Evolutionary conservation across 2,329 filamentous ascomycete species (phyloP), one percentile per base, ranked within the genome.

Genomic region (Aspergillus fijiensis): DNA sequence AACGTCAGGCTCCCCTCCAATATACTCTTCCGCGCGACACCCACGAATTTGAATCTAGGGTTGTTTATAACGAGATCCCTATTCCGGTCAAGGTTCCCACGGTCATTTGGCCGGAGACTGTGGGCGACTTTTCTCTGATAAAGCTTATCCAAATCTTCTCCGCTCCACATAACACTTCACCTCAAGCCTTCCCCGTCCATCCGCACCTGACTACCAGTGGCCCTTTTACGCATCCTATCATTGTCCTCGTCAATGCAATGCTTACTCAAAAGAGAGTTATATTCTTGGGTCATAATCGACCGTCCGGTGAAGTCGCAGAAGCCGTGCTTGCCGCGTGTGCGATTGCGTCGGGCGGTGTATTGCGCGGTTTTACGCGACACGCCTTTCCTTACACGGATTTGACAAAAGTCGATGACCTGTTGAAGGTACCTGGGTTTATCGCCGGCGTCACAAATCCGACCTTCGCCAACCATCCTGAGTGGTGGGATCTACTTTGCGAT

Each of bases 331-430:
- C 92, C n/a, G 93, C 95, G 1, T 99, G 95, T 75, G 92, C 95
- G 11, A 83, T 99, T 51, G 94, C 90, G 14, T 97, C 93, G 12
- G 95, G 95, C 21, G 94, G 95, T 5, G 82, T 96, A n/a, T 81
- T 99, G 39, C 85, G 93, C 59, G 95, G 95, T 29, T 99, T 99
- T 76, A 96, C 94, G 9, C 86, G 95, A 19, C 92, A 98, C 77
- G 95, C 95, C 0, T 99, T 99, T 72, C 95, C 95, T 2, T 99
- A 99, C 72, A 99, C 95, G 1, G 95, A 99, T 78, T 83, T 99
- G 49, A 97, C 92, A 65, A 99, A 99, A 78, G 93, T 99, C 61
- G 95, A 99, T 67, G 95, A 98, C 73, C 84, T 99, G 11, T 84
- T 99, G 51, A 94, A 96, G 69, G 95, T 99, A 0, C 94, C 95